phyloP scores from a whole-genome alignment of 345 rosid species.

The Salix koriyanagi region DNA sequence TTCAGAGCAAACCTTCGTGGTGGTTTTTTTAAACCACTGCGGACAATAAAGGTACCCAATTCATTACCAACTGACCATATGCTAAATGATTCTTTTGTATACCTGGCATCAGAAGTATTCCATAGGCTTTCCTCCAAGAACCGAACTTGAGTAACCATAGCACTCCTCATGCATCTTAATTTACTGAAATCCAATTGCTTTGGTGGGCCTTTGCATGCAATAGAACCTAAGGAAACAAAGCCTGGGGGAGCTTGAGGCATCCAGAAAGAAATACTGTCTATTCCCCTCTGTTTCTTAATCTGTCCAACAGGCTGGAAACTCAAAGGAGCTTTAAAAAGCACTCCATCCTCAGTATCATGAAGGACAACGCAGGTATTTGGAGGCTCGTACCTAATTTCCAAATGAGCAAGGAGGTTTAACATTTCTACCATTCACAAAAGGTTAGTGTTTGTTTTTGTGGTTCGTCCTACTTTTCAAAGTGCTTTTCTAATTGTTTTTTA shows the following conservation, averaged over 20 bases:
- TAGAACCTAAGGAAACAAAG: slow-evolving; percentile 85
- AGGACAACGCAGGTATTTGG: slow-evolving; percentile 80
- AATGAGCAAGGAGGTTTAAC: slow-evolving; percentile 13
- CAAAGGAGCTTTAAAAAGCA: slow-evolving; percentile 55
- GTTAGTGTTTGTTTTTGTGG: background rate
- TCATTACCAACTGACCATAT: slow-evolving; percentile 76
- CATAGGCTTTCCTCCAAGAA: slow-evolving; percentile 86
- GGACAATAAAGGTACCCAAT: slow-evolving; percentile 76
- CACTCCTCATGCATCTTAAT: slow-evolving; percentile 78
- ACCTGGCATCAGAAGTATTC: slow-evolving; percentile 75
- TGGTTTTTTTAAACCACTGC: slow-evolving; percentile 78
- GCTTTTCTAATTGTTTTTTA: no score
- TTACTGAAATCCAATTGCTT: slow-evolving; percentile 54
- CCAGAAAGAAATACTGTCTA: slow-evolving; percentile 83
- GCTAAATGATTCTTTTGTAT: slow-evolving; percentile 65
- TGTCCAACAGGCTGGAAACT: slow-evolving; percentile 77
- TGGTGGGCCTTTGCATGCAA: slow-evolving; percentile 72
- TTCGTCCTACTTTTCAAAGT: no score
- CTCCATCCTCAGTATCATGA: slow-evolving; percentile 64
- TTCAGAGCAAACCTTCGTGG: slow-evolving; percentile 90
- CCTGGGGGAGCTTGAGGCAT: slow-evolving; percentile 96
- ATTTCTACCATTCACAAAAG: slow-evolving; percentile 2
- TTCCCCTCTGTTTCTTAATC: slow-evolving; percentile 75
- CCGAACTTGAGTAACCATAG: slow-evolving; percentile 78
- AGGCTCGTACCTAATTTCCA: slow-evolving; percentile 64